Base-by-base conservation (phyloP, 2,329 filamentous ascomycete species). In the Tolypocladium inflatum region DNA sequence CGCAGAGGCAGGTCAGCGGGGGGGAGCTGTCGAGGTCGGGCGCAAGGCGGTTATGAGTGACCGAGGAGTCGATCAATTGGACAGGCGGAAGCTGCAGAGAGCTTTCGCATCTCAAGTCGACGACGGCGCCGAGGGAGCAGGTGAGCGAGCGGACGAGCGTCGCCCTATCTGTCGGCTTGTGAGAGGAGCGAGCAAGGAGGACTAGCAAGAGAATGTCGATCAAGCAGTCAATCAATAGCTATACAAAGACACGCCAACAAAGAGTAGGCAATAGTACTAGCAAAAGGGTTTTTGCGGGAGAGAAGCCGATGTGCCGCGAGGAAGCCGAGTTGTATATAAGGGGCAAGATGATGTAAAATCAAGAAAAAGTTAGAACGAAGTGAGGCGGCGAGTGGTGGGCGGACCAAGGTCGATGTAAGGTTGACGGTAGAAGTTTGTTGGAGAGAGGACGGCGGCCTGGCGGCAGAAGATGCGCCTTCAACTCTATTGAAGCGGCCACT, bases 21-120 rank as follows among this genome's bases (percentile, higher is more conserved):
- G 66, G 65, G 67, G 62, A 61, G 35, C 26, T 45, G 26, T 55
- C 53, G 37, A 35, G 1, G 38, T 35, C 38, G 48, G 37, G 38
- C 10, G 53, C 41, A 33, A 53, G 51, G n/a, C 48, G 13, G 11
- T 33, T 21, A 33, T 41, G 35, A 42, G 37, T 21, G 33, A 66
- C 62, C 62, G 23, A 35, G 43, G 23, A 35, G 43, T 23, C 60
- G 63, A 61, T 68, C 70, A 73, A 73, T 74, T 71, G 71, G 58
- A 58, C 50, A 63, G 56, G 55, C 59, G 56, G 54, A 58, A 65
- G 60, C 59, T 63, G 59, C 58, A 58, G 58, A 61, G 58, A 63
- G 61, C 61, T 59, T 58, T 63, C 55, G 63, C 62, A 66, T 65
- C 63, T 65, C 67, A 70, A 62, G 61, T 63, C 59, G 63, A 61